Conservation (phyloP, 2,329 filamentous ascomycete genomes). For the Dothistroma septosporum region DNA sequence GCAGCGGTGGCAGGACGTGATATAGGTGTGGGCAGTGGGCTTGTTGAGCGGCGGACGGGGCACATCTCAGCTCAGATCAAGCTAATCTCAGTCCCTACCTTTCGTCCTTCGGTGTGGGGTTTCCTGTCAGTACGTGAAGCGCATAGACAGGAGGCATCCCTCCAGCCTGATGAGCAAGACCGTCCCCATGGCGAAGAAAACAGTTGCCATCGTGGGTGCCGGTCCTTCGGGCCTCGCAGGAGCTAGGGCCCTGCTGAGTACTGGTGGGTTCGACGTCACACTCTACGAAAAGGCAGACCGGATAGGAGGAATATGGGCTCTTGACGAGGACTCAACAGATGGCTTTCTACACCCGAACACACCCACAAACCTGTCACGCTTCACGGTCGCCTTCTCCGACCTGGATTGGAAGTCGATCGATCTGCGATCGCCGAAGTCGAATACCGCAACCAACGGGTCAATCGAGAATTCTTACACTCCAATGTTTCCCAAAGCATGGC, state of each 20-base stretch:
- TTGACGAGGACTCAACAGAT: slow-evolving; percentile 23
- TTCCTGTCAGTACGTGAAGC: too few relatives aligned
- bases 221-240: slow-evolving; percentile 45
- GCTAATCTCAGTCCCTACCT: background rate
- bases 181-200: slow-evolving; percentile 17
- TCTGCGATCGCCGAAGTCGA: slow-evolving; percentile 19
- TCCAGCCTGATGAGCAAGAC: background rate
- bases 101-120: background rate
- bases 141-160: background rate
- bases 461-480: slow-evolving; percentile 42
- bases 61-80: background rate
- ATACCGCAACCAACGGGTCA: background rate
- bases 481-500: slow-evolving; percentile 71
- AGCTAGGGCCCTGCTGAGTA: slow-evolving; percentile 64
- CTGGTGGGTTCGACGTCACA: slow-evolving; percentile 60
- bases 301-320: slow-evolving; percentile 76
- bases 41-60: background rate
- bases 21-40: background rate
- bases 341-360: slow-evolving; percentile 57
- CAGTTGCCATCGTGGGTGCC: slow-evolving; percentile 42
- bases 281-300: slow-evolving; percentile 63
- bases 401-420: slow-evolving; percentile 61
- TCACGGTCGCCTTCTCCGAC: slow-evolving; percentile 63
- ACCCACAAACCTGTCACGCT: slow-evolving; percentile 69
- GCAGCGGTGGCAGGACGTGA: background rate